Conservation (phyloP, 2,329 filamentous ascomycete genomes). For the Fusarium secorum region DNA sequence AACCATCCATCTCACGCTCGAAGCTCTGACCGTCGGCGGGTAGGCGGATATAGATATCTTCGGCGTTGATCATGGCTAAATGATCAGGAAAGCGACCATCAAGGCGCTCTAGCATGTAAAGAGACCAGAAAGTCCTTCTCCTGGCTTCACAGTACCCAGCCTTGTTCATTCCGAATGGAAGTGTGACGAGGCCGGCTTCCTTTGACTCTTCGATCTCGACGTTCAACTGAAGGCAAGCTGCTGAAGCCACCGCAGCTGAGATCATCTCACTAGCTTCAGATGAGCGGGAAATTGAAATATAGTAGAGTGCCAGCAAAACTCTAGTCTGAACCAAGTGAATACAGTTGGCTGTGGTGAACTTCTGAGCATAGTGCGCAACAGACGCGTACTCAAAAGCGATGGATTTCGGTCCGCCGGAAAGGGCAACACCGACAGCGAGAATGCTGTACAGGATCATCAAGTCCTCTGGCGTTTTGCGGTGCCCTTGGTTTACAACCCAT, state of each 20-base stretch:
- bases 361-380: conserved; percentile 65
- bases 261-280: conserved; percentile 70
- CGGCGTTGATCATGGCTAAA: conserved; percentile 64
- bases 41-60: conserved; percentile 72
- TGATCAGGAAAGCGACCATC: conserved; percentile 65
- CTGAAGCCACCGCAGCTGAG: conserved; percentile 67
- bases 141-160: conserved; percentile 70
- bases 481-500: conserved; percentile 48
- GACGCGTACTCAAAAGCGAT: conserved; percentile 53
- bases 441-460: conserved; percentile 57
- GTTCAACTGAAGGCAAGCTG: conserved; percentile 68
- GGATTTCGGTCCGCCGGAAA: conserved; percentile 49
- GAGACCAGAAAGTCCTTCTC: conserved; percentile 75
- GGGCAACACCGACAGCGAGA: conserved; percentile 50
- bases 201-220: conserved; percentile 62
- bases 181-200: conserved; percentile 50
- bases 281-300: conserved; percentile 67
- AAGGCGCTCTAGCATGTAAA: conserved; percentile 74
- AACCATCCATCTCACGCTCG: conserved; percentile 65
- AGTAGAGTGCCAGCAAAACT: conserved; percentile 72
- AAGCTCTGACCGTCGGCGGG: conserved; percentile 69
- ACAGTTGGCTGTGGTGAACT: conserved; percentile 39
- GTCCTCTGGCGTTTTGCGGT: conserved; percentile 53
- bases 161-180: conserved; percentile 66
- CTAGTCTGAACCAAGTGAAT: conserved; percentile 73